phyloP scores from a whole-genome alignment of 768 basidiomycete species.

The Albatrellus ellisii region DNA sequence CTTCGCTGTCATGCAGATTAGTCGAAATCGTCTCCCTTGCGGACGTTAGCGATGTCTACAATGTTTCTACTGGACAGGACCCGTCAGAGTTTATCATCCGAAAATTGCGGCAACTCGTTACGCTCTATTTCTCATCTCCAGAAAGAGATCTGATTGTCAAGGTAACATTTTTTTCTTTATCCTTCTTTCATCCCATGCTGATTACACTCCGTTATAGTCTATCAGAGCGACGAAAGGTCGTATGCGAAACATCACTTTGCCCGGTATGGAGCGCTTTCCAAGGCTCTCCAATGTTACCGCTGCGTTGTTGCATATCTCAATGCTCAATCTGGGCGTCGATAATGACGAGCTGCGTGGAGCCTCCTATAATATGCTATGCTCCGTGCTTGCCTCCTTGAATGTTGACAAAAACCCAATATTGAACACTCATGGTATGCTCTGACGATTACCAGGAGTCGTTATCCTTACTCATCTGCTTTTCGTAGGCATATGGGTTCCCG shows the following conservation, averaged over 20 bases:
- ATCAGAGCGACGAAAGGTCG: constrained; percentile 67
- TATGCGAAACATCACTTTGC: constrained; percentile 40
- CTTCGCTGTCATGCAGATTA: constrained; percentile 55
- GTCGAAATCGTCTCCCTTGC: constrained; percentile 70
- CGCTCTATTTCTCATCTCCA: constrained; percentile 64
- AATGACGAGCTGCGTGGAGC: constrained; percentile 71
- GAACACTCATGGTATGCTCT: constrained; percentile 46
- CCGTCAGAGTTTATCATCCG: constrained; percentile 74
- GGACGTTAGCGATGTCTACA: constrained; percentile 82
- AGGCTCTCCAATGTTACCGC: constrained; percentile 79
- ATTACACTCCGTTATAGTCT: constrained; percentile 26
- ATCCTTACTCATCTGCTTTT: constrained; percentile 1
- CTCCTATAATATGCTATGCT: constrained; percentile 67
- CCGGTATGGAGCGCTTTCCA: constrained; percentile 50
- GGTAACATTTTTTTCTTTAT: constrained; percentile 23
- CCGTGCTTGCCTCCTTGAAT: constrained; percentile 65
- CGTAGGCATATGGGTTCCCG: constrained; percentile 38
- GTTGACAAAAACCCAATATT: constrained; percentile 63
- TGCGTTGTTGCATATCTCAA: constrained; percentile 74
- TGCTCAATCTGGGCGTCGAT: constrained; percentile 61
- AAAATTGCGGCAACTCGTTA: constrained; percentile 53
- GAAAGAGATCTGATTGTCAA: constrained; percentile 63
- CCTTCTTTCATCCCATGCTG: background rate
- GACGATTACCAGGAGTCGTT: background rate
- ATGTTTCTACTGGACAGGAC: constrained; percentile 65